These are phyloP conservation scores for Neodidymelliopsis sp. DNA, from an alignment of 2,329 filamentous ascomycete genomes.

Conservation along the genomic window DNA sequence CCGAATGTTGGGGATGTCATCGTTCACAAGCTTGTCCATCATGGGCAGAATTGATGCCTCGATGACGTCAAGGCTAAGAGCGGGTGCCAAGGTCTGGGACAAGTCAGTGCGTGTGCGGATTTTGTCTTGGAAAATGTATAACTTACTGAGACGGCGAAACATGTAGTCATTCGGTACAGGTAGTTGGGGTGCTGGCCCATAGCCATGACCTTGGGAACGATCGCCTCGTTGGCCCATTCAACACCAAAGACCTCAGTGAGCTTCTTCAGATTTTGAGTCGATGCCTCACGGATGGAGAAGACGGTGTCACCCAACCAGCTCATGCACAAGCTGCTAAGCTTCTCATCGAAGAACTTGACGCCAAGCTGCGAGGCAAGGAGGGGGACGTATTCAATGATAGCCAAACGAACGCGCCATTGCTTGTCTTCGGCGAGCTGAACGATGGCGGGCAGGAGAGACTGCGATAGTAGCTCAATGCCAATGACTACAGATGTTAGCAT, in stretches of 20 bases:
- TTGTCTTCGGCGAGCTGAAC: conserved; percentile 98
- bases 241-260: conserved; percentile 98
- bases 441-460: conserved; percentile 95
- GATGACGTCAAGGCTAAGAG: conserved; percentile 92
- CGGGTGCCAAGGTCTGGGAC: conserved; percentile 86
- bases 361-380: conserved; percentile 94
- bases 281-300: conserved; percentile 97
- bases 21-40: conserved; percentile 89
- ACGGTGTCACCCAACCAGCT: conserved; percentile 98
- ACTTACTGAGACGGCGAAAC: conserved; percentile 96
- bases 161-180: conserved; percentile 99
- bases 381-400: conserved; percentile 99
- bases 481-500: conserved; percentile 70
- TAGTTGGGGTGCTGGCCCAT: conserved; percentile 99
- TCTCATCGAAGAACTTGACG: conserved; percentile 98
- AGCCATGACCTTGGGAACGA: conserved; percentile 97
- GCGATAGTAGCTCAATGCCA: conserved; percentile 94
- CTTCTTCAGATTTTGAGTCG: conserved; percentile 97
- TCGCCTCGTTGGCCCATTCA: conserved; percentile 95
- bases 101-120: conserved; percentile 16
- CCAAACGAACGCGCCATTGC: conserved; percentile 96
- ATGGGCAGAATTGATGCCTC: conserved; percentile 93
- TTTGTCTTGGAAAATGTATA: background rate
- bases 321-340: conserved; percentile 95
- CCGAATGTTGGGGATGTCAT: conserved; percentile 98